A percentile compares a stretch with the other conserved stretches of the same genome.
These are phyloP conservation scores for Teratosphaeria pseudoeucalypti DNA, from an alignment of 2,329 filamentous ascomycete species.

Conservation along the genomic window DNA sequence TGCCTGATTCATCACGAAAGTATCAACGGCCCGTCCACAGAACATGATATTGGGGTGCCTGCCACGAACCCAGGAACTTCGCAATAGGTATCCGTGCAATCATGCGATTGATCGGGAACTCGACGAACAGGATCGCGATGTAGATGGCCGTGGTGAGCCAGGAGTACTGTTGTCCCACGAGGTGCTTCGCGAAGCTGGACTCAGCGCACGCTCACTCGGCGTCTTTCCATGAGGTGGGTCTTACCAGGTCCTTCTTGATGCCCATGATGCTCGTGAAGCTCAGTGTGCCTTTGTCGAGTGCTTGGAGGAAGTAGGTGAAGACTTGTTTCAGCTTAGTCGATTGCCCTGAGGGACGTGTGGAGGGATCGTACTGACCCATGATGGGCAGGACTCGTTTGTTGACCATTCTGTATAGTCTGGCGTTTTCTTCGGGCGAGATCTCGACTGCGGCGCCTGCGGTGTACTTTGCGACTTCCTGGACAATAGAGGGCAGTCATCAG, in stretches of 20 bases:
- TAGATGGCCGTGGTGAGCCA: conserved; percentile 70
- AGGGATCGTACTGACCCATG: conserved; percentile 39
- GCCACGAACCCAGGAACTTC: conserved; percentile 43
- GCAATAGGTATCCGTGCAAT: conserved; percentile 51
- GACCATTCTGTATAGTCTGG: conserved; percentile 52
- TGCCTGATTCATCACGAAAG: conserved; percentile 6
- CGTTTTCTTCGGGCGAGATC: conserved; percentile 51
- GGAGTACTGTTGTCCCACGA: conserved; percentile 45
- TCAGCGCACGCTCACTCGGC: conserved; percentile 15
- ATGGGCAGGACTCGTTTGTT: conserved; percentile 57
- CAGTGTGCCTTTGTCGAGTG: conserved; percentile 58
- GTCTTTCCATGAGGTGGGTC: not conserved
- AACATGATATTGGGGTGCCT: not conserved
- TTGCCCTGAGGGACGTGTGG: not conserved
- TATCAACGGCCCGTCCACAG: not conserved
- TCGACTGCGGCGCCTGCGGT: conserved; percentile 45
- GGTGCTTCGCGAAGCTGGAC: conserved; percentile 17
- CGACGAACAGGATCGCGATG: conserved; percentile 58
- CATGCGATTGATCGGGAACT: conserved; percentile 52
- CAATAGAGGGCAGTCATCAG: not conserved
- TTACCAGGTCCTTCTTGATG: conserved; percentile 27
- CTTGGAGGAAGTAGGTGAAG: conserved; percentile 61
- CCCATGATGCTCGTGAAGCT: conserved; percentile 55
- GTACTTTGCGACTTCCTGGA: conserved; percentile 59
- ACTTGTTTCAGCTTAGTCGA: conserved; percentile 27